phyloP scores from a whole-genome alignment of 2,329 filamentous ascomycete genomes.

The Colletotrichum sidae region DNA sequence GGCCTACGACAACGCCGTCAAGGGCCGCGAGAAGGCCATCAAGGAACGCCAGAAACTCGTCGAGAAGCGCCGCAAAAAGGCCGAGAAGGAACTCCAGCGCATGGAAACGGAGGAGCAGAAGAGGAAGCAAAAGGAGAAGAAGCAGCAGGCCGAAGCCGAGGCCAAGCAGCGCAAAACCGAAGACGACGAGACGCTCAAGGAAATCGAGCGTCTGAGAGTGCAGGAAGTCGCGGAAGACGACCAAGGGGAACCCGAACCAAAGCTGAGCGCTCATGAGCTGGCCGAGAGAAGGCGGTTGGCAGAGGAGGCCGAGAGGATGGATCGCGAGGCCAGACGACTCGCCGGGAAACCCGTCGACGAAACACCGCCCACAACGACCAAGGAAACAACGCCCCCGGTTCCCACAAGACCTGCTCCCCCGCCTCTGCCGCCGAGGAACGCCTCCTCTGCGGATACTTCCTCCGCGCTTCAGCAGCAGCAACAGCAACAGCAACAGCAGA shows the following conservation, averaged over 20 bases:
- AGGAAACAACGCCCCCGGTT: too few relatives aligned
- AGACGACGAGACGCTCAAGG: too few relatives aligned
- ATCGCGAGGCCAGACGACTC: background rate
- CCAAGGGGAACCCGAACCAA: slow-evolving; percentile 38
- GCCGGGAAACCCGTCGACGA: too few relatives aligned
- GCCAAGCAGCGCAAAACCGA: slow-evolving; percentile 18
- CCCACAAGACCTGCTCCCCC: background rate
- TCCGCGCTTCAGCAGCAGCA: too few relatives aligned
- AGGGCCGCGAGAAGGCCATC: slow-evolving; percentile 73
- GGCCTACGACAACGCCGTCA: slow-evolving; percentile 73
- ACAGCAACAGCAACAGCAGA: slow-evolving; percentile 28
- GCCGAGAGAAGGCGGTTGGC: background rate
- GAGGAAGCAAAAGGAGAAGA: slow-evolving; percentile 44
- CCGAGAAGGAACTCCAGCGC: slow-evolving; percentile 53
- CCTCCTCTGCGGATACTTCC: slow-evolving; percentile 3
- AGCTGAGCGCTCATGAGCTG: background rate
- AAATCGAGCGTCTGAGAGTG: slow-evolving; percentile 19
- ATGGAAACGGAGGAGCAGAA: slow-evolving; percentile 46
- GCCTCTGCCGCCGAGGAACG: slow-evolving; percentile 6
- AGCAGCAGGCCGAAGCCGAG: slow-evolving; percentile 37
- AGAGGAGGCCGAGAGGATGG: slow-evolving; percentile 18
- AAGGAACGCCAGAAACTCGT: slow-evolving; percentile 71
- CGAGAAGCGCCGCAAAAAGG: slow-evolving; percentile 63
- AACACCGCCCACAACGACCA: background rate
- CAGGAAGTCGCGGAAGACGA: slow-evolving; percentile 28